Base-by-base conservation (phyloP, 768 basidiomycete genomes). In the Tricholoma matsutake region DNA sequence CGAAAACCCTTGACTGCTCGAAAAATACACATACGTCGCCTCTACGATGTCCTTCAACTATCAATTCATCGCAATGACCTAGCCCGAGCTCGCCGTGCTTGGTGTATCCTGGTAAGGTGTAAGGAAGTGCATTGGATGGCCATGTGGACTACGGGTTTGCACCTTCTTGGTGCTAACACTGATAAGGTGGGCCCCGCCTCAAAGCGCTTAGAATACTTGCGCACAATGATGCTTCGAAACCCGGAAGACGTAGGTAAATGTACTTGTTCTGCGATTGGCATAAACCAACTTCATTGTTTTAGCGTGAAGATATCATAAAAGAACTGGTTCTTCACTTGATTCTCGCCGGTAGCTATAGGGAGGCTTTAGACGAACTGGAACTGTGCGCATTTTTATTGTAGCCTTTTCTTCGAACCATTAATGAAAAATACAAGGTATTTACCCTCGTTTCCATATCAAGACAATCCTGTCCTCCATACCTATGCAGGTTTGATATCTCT, bases 361-460 rank as follows among this genome's bases (percentile, higher is more conserved):
- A 88, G 57, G 95, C 94, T 1, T 75, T 94, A 58, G 89, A 93
- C 62, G 92, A 97, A 69, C 76, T 96, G 11, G 92, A 95, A 69
- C 80, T 95, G 92, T 94, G 74, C 64, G 84, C 73, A 16, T 29
- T 5, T 61, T 54, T 28, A n/a, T 22, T 14, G 34, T 43, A 58
- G 53, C n/a, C 61, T 18, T 47, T 20, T 31, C 9, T 16, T 57
- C 52, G 61, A 57, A 56, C 51, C 54, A 51, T 47, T 41, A 20
- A 18, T 25, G 8, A 18, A 31, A 31, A 51, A 54, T 61, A 57
- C 7, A 63, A 94, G 94, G 25, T 96, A 92, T 71, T 81, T 96
- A 5, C 91, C 93, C 1, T 89, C 92, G 2, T 89, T 91, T 70
- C 95, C 95, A 2, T 96, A 87, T 76, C 88, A 87, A 68, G 89